Base-by-base conservation (phyloP, 805 yeast species). In the Suhomyces vadensis region DNA sequence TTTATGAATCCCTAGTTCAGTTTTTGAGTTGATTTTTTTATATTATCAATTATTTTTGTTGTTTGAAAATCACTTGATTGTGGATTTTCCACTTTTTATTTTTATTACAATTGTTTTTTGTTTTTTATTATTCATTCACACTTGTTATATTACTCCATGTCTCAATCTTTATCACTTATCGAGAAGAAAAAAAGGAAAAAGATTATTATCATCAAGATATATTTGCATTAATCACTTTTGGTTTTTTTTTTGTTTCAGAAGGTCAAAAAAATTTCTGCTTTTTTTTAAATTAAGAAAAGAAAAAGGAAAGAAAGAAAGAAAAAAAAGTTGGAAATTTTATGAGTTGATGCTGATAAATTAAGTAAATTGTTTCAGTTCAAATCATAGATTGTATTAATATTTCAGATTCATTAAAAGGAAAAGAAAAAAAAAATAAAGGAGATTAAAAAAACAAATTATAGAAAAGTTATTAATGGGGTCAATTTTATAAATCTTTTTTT, bases 201-300 rank as follows among this genome's bases (percentile, higher is more conserved):
- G 33, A 29, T 29, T 29, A 53, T 55, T 53, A 41, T 39, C 42
- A 42, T 35, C 39, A 37, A 42, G 42, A 39, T 44, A 29, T 44
- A 41, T 44, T 53, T 57, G 61, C 60, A 54, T 58, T 56, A 52
- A 49, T 53, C 52, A 55, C 57, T 58, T 52, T 45, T 51, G 47
- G 44, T 47, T 52, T 52, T 55, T n/a, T n/a, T 54, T 51, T 54
- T 49, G 56, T 53, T 47, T 46, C 41, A 36, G 37, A 38, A 39
- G 24, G 40, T 44, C 44, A 41, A 39, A 37, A 44, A 41, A 44
- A 49, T 37, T 49, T 38, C 27, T 35, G 41, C 43, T 43, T 38
- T 41, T 39, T 22, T 31, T 23, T 19, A 6, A 17, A 29, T 17
- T 13, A 27, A 3, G 1, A 27, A 3, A n/a, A n/a, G n/a, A n/a